These are phyloP conservation scores for Flaveria brownii DNA, from an alignment of 129 eudicot genomes.

Conservation along the genomic window DNA sequence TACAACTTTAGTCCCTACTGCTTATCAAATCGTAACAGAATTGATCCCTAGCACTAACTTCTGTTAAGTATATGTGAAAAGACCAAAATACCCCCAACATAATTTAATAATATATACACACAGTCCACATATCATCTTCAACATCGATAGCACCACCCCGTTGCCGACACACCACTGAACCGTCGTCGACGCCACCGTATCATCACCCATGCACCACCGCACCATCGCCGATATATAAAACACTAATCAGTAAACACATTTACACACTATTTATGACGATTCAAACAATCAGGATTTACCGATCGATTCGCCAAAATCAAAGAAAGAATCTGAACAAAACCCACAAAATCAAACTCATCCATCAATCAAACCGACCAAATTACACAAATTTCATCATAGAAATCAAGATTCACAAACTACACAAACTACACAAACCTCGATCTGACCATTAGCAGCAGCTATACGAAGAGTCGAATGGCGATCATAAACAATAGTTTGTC, in stretches of 20 bases:
- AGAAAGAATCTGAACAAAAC: constrained; percentile 51
- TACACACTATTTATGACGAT: constrained; percentile 81
- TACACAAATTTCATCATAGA: background rate
- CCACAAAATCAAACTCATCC: constrained; percentile 11
- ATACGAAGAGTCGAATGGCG: constrained; percentile 86
- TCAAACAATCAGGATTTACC: constrained; percentile 71
- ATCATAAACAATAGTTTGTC: constrained; percentile 58
- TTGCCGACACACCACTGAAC: too few relatives aligned
- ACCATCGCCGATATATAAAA: too few relatives aligned
- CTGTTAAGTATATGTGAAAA: too few relatives aligned
- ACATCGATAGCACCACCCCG: too few relatives aligned
- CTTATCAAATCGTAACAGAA: too few relatives aligned
- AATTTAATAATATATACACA: too few relatives aligned
- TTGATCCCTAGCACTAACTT: too few relatives aligned
- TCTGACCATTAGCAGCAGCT: constrained; percentile 98
- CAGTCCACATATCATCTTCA: too few relatives aligned
- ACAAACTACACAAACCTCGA: constrained; percentile 57
- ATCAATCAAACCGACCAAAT: constrained; percentile 23
- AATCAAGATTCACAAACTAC: background rate
- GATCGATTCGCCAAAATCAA: constrained; percentile 67
- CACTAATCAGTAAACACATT: background rate
- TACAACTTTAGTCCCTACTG: too few relatives aligned
- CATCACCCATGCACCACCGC: too few relatives aligned
- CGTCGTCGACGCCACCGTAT: too few relatives aligned
- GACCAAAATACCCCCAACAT: too few relatives aligned